Evolutionary conservation across 495 filamentous ascomycete species (phyloP).

Genomic region (Recurvomyces mirabilis): DNA sequence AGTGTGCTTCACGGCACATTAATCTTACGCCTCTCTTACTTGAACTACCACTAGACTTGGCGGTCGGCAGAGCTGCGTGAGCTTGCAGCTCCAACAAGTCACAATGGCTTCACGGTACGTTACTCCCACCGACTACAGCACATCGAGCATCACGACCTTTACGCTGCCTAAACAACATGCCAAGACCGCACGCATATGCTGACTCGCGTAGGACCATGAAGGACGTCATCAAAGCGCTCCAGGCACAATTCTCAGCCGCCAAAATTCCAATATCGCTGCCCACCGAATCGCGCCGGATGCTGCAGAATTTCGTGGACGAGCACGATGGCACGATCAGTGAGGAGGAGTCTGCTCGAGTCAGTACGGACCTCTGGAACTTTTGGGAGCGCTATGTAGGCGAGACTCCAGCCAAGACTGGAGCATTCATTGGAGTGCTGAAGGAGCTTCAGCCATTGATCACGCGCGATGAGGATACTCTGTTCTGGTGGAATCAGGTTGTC

Average conservation of each 20-base stretch:
- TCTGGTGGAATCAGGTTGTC: slow-evolving; percentile 59
- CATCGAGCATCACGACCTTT: too few species aligned
- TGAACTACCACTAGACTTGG: too few species aligned
- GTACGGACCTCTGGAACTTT: slow-evolving; percentile 53
- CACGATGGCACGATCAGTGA: slow-evolving; percentile 46
- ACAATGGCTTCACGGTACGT: too few species aligned
- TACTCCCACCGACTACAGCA: too few species aligned
- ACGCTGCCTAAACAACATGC: too few species aligned
- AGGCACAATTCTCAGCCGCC: slow-evolving; percentile 39
- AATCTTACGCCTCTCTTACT: too few species aligned
- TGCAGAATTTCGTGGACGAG: slow-evolving; percentile 51
- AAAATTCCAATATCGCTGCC: slow-evolving; percentile 46
- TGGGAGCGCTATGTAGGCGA: slow-evolving; percentile 46
- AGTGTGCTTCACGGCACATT: too few species aligned
- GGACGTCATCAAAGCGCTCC: slow-evolving; percentile 51
- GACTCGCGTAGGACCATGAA: slow-evolving; percentile 34
- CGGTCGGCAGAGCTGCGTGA: too few species aligned
- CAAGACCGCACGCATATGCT: too few species aligned
- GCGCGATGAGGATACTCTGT: slow-evolving; percentile 40
- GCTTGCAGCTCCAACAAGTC: too few species aligned
- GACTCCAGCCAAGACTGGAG: slow-evolving; percentile 41
- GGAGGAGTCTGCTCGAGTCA: slow-evolving; percentile 46
- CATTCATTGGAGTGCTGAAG: slow-evolving; percentile 51
- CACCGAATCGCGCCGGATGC: slow-evolving; percentile 43
- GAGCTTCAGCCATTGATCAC: slow-evolving; percentile 47